These are phyloP conservation scores for Bryoerythrophyllum caledonicum DNA, from an alignment of 225 moss, liverwort and hornwort genomes.

Conservation along the genomic window DNA sequence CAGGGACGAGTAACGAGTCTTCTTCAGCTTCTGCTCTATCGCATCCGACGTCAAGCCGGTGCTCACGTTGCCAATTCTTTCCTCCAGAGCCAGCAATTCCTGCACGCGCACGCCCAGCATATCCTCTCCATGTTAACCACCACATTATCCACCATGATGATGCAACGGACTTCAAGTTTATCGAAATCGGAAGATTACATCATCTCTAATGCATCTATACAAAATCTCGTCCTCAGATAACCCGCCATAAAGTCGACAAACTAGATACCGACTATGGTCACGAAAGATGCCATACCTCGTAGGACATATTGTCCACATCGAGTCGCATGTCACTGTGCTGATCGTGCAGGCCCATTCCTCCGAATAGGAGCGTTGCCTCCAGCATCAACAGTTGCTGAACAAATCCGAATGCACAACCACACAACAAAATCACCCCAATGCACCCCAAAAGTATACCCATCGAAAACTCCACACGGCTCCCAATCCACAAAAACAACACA, in stretches of 20 bases:
- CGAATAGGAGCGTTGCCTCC: constrained; percentile 82
- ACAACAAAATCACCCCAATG: neutral
- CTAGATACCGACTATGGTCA: too few relatives aligned
- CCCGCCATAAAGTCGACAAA: too few relatives aligned
- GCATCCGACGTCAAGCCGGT: constrained; percentile 65
- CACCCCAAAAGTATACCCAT: neutral
- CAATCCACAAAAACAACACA: neutral
- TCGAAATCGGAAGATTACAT: neutral
- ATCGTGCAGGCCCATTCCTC: constrained; percentile 89
- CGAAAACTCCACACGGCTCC: neutral
- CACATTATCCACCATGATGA: neutral
- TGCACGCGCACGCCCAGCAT: constrained; percentile 24
- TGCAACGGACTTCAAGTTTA: too few relatives aligned
- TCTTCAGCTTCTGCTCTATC: constrained; percentile 60
- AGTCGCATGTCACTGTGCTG: constrained; percentile 85
- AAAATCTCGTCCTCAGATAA: neutral
- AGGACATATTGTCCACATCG: constrained; percentile 86
- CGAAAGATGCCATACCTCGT: constrained; percentile 48
- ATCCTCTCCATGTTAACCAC: constrained; percentile 1
- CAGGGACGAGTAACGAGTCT: constrained; percentile 61
- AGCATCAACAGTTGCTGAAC: constrained; percentile 86
- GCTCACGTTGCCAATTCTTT: constrained; percentile 86
- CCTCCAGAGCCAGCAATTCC: constrained; percentile 88
- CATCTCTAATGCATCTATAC: neutral
- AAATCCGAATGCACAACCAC: neutral